Evolutionary conservation across 208 protist genomes (phyloP).

Genomic region (Angomonas deanei): DNA sequence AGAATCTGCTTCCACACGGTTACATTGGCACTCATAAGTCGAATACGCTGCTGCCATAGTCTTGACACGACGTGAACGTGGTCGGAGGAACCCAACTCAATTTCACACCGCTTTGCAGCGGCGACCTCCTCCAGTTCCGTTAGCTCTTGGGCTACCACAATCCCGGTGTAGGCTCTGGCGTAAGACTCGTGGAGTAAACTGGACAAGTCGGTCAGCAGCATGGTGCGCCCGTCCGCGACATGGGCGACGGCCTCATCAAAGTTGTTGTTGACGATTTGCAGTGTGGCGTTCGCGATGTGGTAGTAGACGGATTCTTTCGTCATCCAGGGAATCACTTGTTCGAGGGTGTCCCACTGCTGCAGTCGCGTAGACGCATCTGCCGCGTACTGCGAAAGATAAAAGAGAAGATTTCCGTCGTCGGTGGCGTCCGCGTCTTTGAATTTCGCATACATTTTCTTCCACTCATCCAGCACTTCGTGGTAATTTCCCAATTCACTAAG

Average conservation of each 20-base stretch:
- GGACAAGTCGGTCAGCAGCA: constrained; percentile 68
- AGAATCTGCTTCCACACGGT: constrained; percentile 96
- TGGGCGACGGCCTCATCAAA: constrained; percentile 48
- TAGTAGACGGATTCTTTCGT: constrained; percentile 53
- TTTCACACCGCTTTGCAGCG: constrained; percentile 60
- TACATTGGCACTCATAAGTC: constrained; percentile 90
- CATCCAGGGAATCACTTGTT: constrained; percentile 45
- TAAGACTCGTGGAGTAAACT: constrained; percentile 85
- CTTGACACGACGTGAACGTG: constrained; percentile 78
- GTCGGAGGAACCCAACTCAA: constrained; percentile 45
- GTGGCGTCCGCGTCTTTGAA: constrained; percentile 21
- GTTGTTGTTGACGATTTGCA: constrained; percentile 42
- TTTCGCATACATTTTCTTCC: constrained; percentile 30
- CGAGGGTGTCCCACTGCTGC: constrained; percentile 66
- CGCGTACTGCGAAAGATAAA: constrained; percentile 72
- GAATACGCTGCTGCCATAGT: constrained; percentile 90
- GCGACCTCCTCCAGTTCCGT: constrained; percentile 98
- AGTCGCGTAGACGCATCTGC: constrained; percentile 81
- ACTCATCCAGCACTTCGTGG: constrained; percentile 64
- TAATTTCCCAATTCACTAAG: constrained; percentile 78
- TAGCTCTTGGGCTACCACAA: constrained; percentile 96
- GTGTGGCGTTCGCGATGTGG: constrained; percentile 52
- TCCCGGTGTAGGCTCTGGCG: constrained; percentile 86
- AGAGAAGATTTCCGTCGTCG: constrained; percentile 54
- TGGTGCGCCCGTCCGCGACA: constrained; percentile 51